Evolutionary conservation across 805 yeast species (phyloP).

Genomic region (Tetrapisispora taiwanensis): DNA sequence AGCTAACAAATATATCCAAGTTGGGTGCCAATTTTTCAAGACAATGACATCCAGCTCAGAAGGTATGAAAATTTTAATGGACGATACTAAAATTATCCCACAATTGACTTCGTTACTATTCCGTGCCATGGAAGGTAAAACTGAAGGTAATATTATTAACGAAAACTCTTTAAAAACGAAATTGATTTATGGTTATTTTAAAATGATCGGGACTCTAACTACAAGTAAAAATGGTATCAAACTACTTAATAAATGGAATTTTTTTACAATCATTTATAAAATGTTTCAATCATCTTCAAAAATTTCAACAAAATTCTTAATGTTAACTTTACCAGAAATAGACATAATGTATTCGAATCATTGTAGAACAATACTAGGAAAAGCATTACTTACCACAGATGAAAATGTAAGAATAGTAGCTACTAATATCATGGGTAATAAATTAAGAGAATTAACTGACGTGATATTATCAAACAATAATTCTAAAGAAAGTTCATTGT

Average conservation of each 20-base stretch:
- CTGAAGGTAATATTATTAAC: slow-evolving; percentile 61
- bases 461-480: neutral
- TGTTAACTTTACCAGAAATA: slow-evolving; percentile 49
- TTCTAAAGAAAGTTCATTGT: neutral
- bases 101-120: slow-evolving; percentile 82
- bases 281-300: slow-evolving; percentile 45
- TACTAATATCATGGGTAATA: slow-evolving; percentile 39
- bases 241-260: slow-evolving; percentile 71
- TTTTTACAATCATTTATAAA: slow-evolving; percentile 71
- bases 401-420: slow-evolving; percentile 44
- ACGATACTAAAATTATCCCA: slow-evolving; percentile 63
- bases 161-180: slow-evolving; percentile 50
- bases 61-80: slow-evolving; percentile 57
- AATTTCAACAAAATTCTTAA: slow-evolving; percentile 45
- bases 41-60: slow-evolving; percentile 50
- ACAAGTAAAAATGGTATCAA: slow-evolving; percentile 50
- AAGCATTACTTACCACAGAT: slow-evolving; percentile 50
- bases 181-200: slow-evolving; percentile 65
- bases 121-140: slow-evolving; percentile 28
- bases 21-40: slow-evolving; percentile 68
- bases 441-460: slow-evolving; percentile 10
- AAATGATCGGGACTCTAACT: slow-evolving; percentile 66
- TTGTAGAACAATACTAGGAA: slow-evolving; percentile 53
- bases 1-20: slow-evolving; percentile 48
- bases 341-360: slow-evolving; percentile 55